Percentiles rank a stretch among this genome's conserved stretches.
phyloP scores from a whole-genome alignment of 257 asterid genomes.

The Plantago elongata region DNA sequence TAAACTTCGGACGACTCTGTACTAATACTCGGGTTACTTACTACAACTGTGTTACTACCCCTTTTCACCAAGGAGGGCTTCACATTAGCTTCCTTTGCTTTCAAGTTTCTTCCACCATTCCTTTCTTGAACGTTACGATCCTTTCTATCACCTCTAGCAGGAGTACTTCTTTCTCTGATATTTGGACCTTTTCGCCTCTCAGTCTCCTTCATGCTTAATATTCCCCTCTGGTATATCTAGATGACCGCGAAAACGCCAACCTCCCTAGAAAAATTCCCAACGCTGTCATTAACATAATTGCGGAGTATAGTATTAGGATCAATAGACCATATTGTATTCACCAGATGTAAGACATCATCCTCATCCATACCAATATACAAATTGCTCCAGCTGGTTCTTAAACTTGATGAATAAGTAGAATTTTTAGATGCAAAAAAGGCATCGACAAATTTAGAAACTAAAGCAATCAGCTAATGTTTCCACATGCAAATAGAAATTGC shows the following conservation, averaged over 20 bases:
- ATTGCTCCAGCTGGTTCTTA: too few species aligned
- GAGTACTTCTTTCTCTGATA: conserved; percentile 39
- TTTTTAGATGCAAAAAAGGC: too few species aligned
- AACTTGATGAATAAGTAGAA: too few species aligned
- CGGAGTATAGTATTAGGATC: too few species aligned
- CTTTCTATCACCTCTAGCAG: conserved; percentile 49
- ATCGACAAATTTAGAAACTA: too few species aligned
- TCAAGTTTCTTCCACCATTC: conserved; percentile 40
- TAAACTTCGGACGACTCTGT: conserved; percentile 48
- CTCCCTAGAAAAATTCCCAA: conserved; percentile 14
- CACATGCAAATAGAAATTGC: too few species aligned
- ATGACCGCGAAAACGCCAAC: conserved; percentile 15
- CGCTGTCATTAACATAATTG: too few species aligned
- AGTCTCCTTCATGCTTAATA: conserved; percentile 59
- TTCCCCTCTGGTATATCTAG: conserved; percentile 23
- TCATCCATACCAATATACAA: too few species aligned
- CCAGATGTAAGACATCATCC: too few species aligned
- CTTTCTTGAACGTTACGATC: conserved; percentile 49
- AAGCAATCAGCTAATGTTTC: too few species aligned
- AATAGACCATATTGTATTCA: too few species aligned
- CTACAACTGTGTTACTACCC: conserved; percentile 23
- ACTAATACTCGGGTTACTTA: conserved; percentile 40
- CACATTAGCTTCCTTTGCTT: conserved; percentile 42
- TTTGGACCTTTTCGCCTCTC: conserved; percentile 54
- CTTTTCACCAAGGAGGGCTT: conserved; percentile 37